Conservation (phyloP, 768 basidiomycete species). For the Termitomyces sp. region DNA sequence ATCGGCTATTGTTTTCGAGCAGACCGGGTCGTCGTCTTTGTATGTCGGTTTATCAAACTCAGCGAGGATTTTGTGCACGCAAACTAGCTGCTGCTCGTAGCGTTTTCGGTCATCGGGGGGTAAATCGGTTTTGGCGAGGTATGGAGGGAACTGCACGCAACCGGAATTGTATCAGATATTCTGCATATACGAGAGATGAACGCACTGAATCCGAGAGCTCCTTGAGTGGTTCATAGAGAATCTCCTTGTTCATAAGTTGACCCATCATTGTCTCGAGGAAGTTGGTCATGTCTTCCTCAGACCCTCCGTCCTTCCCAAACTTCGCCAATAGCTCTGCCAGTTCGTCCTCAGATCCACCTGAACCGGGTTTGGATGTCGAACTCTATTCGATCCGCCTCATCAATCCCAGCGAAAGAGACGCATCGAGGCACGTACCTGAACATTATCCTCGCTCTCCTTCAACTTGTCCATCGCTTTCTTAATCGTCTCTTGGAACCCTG, state of each 20-base stretch:
- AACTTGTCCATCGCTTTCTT: constrained; percentile 70
- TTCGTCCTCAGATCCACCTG: constrained; percentile 24
- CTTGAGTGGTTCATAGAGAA: constrained; percentile 83
- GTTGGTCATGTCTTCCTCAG: constrained; percentile 51
- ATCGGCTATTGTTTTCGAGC: constrained; percentile 44
- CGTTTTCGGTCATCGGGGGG: constrained; percentile 53
- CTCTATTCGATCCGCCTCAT: neutral
- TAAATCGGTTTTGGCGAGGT: constrained; percentile 55
- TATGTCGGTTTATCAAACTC: constrained; percentile 62
- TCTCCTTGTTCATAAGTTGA: constrained; percentile 74
- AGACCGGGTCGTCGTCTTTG: constrained; percentile 45
- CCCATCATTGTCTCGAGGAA: constrained; percentile 80
- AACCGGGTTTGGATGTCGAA: constrained; percentile 10
- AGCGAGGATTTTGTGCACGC: constrained; percentile 52
- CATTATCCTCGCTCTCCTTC: constrained; percentile 56
- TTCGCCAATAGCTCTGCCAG: constrained; percentile 53
- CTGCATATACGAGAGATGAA: neutral
- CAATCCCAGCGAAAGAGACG: neutral
- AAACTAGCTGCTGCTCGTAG: constrained; percentile 54
- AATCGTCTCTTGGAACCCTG: constrained; percentile 60
- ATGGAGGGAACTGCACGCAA: constrained; percentile 62
- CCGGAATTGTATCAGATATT: neutral
- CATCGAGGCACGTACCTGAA: constrained; percentile 31
- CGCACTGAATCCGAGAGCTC: constrained; percentile 69
- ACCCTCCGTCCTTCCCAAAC: constrained; percentile 25